phyloP scores from a whole-genome alignment of 768 basidiomycete genomes.

The Tulasnella sp. region DNA sequence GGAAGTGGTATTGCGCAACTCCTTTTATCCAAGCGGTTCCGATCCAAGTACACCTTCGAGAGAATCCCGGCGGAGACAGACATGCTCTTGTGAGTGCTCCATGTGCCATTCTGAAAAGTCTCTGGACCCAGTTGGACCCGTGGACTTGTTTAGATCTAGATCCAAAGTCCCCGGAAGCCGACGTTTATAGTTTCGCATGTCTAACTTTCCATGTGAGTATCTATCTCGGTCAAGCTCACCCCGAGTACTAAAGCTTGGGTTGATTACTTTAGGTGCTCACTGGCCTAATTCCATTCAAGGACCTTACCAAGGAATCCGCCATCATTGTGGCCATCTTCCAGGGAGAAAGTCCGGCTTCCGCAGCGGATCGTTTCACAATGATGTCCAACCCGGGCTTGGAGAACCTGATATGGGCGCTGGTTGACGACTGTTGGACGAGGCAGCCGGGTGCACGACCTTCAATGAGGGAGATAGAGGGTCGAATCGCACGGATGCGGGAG shows the following conservation, averaged over 20 bases:
- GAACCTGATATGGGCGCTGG: no score
- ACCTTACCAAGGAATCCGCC: not conserved
- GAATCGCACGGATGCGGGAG: not conserved
- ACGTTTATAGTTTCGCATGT: slow-evolving; percentile 1
- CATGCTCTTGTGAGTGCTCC: not conserved
- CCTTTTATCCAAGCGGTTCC: not conserved
- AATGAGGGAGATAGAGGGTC: not conserved
- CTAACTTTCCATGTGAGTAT: not conserved
- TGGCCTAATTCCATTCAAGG: not conserved
- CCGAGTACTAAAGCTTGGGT: no score
- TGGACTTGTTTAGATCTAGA: not conserved
- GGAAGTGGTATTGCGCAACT: not conserved
- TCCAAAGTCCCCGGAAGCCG: not conserved
- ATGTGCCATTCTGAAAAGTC: not conserved
- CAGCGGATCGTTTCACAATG: no score
- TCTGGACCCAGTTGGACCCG: not conserved
- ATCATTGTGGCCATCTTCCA: not conserved
- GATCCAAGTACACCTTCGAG: not conserved
- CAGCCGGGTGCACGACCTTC: not conserved
- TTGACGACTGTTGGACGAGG: not conserved
- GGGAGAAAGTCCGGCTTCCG: no score
- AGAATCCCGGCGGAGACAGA: not conserved
- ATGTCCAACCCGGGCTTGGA: no score
- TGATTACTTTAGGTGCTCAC: not conserved
- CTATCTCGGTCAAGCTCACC: not conserved